A percentile compares a stretch with the other conserved stretches of the same genome.
Conservation (phyloP, 1,284 basidiomycete species). For the Sporisorium scitamineum region DNA sequence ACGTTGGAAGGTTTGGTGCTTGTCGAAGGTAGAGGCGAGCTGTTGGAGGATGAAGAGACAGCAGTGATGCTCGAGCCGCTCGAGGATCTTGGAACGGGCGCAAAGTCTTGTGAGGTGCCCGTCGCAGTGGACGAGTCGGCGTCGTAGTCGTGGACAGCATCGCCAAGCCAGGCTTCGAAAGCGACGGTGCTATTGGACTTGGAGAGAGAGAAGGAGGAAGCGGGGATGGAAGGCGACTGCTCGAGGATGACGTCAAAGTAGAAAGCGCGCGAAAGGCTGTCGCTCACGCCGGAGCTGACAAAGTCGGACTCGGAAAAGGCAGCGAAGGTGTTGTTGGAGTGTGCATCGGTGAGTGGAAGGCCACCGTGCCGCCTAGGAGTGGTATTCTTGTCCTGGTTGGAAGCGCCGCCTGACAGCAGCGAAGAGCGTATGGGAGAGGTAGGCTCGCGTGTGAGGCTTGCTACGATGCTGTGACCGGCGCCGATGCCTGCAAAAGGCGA, state of each 20-base stretch:
- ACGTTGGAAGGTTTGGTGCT: constrained; percentile 11
- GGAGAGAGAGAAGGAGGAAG: constrained; percentile 13
- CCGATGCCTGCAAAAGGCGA: constrained; percentile 47
- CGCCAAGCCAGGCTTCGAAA: constrained; percentile 54
- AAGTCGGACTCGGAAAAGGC: constrained; percentile 22
- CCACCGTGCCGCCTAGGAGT: constrained; percentile 14
- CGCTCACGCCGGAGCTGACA: constrained; percentile 35
- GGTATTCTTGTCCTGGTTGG: neutral
- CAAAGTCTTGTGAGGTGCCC: neutral
- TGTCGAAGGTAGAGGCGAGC: constrained; percentile 8
- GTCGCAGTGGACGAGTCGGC: constrained; percentile 3
- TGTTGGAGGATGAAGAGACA: constrained; percentile 32
- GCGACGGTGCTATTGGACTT: constrained; percentile 18
- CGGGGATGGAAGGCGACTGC: constrained; percentile 17
- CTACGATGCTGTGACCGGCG: constrained; percentile 29
- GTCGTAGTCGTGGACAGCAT: constrained; percentile 51
- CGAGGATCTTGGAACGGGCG: constrained; percentile 37
- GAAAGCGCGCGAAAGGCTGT: constrained; percentile 46
- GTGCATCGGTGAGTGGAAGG: constrained; percentile 10
- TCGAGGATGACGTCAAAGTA: constrained; percentile 58
- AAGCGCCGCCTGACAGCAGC: constrained; percentile 3
- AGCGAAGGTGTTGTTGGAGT: neutral
- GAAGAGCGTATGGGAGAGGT: constrained; percentile 16
- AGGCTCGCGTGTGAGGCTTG: constrained; percentile 19
- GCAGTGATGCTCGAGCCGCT: constrained; percentile 61